Evolutionary conservation across 139 green algal genomes (phyloP).

Genomic region (Coccomyxa sp.): DNA sequence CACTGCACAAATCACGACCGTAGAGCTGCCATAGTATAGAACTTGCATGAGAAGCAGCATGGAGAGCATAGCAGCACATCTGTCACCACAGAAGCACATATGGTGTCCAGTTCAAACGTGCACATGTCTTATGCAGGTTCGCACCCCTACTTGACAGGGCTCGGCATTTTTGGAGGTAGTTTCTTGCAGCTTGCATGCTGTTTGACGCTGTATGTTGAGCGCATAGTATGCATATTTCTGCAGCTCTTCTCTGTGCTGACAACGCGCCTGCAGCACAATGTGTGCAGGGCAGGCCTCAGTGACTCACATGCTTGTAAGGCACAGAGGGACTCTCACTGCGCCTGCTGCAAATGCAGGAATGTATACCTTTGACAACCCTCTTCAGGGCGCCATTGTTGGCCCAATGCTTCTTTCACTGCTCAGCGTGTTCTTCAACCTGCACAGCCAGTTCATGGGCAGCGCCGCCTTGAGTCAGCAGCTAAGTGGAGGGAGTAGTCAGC

Average conservation of each 20-base stretch:
- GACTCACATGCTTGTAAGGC: background rate
- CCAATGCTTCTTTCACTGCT: slow-evolving; percentile 60
- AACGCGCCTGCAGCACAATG: background rate
- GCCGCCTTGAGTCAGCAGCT: no score
- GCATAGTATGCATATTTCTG: background rate
- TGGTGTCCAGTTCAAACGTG: background rate
- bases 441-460: slow-evolving; percentile 23
- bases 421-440: slow-evolving; percentile 46
- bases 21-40: background rate
- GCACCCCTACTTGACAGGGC: slow-evolving; percentile 44
- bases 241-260: background rate
- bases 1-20: background rate
- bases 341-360: slow-evolving; percentile 30
- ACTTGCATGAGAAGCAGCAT: background rate
- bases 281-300: background rate
- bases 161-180: slow-evolving; percentile 27
- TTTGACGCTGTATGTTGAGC: background rate
- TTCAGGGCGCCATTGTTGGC: slow-evolving; percentile 48
- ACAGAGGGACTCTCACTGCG: no score
- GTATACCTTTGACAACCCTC: slow-evolving; percentile 51
- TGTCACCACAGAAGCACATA: background rate
- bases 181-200: background rate
- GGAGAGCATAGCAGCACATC: background rate
- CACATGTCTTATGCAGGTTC: slow-evolving; percentile 1
- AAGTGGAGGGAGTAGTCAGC: background rate